These are phyloP conservation scores for Jamesozyma gamospora DNA, from an alignment of 805 yeast genomes.

Conservation along the genomic window DNA sequence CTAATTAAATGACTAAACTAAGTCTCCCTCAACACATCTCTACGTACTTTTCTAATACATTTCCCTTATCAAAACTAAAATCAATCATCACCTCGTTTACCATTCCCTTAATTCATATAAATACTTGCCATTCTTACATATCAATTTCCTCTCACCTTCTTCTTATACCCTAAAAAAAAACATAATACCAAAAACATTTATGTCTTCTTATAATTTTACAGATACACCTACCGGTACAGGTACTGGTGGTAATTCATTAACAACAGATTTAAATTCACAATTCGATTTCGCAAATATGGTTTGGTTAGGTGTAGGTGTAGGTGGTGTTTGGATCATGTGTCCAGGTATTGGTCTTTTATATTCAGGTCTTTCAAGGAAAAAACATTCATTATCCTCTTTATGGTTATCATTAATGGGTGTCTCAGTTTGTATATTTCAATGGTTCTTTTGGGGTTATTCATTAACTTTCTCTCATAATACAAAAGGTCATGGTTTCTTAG, in stretches of 20 bases:
- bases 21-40: too few species aligned
- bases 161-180: too few species aligned
- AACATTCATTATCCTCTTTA: conserved; percentile 85
- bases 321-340: conserved; percentile 87
- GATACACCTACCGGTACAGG: conserved; percentile 47
- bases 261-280: conserved; percentile 58
- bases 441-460: conserved; percentile 99
- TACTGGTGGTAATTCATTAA: conserved; percentile 75
- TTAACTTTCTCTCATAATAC: conserved; percentile 68
- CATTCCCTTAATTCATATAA: too few species aligned
- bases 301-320: conserved; percentile 72
- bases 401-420: conserved; percentile 93
- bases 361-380: conserved; percentile 88
- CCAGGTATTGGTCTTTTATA: conserved; percentile 93
- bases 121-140: too few species aligned
- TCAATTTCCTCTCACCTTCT: too few species aligned
- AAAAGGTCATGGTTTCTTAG: conserved; percentile 56
- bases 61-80: too few species aligned
- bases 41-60: too few species aligned
- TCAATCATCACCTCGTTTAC: too few species aligned
- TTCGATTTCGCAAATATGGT: conserved; percentile 72
- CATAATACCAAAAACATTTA: too few species aligned
- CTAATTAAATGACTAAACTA: too few species aligned
- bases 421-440: conserved; percentile 77
- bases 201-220: conserved; percentile 28